Conservation (phyloP, 768 basidiomycete species). For the Podaxis sp. region DNA sequence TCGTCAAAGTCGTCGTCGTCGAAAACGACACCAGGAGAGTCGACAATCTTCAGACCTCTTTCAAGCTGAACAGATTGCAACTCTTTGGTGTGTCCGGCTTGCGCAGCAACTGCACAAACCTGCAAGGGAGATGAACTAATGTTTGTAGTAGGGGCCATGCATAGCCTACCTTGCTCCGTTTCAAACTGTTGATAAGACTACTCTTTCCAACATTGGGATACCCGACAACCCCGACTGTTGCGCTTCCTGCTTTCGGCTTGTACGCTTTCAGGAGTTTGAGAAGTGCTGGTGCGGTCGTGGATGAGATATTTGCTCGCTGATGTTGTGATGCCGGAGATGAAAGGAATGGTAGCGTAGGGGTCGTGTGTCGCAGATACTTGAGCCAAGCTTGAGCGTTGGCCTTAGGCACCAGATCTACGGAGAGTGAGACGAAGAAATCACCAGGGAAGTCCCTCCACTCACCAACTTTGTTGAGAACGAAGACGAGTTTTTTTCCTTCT, state of each 20-base stretch:
- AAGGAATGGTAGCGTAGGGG: conserved; percentile 91
- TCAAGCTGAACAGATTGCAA: conserved; percentile 91
- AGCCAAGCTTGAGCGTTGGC: conserved; percentile 91
- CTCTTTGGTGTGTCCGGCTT: conserved; percentile 91
- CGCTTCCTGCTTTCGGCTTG: conserved; percentile 66
- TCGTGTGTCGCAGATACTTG: conserved; percentile 86
- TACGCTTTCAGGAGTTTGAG: conserved; percentile 84
- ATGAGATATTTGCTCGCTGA: conserved; percentile 81
- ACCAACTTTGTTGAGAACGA: conserved; percentile 98
- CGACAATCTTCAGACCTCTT: conserved; percentile 87
- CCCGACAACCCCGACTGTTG: conserved; percentile 90
- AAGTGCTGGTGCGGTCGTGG: conserved; percentile 71
- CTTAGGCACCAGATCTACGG: conserved; percentile 81
- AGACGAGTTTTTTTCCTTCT: conserved; percentile 90
- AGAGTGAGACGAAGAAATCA: neutral
- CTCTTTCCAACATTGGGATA: conserved; percentile 99
- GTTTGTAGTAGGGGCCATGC: neutral
- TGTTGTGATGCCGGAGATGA: conserved; percentile 72
- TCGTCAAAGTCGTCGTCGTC: conserved; percentile 66
- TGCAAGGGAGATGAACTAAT: conserved; percentile 25
- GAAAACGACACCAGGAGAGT: conserved; percentile 97
- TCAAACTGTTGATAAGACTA: conserved; percentile 89
- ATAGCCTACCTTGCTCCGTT: conserved; percentile 68
- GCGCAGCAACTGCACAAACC: conserved; percentile 94
- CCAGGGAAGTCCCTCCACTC: conserved; percentile 25